Evolutionary conservation across 352 stramenopile genomes (phyloP), one percentile per base, ranked within the genome.

Genomic region (Phytophthora brassicae): DNA sequence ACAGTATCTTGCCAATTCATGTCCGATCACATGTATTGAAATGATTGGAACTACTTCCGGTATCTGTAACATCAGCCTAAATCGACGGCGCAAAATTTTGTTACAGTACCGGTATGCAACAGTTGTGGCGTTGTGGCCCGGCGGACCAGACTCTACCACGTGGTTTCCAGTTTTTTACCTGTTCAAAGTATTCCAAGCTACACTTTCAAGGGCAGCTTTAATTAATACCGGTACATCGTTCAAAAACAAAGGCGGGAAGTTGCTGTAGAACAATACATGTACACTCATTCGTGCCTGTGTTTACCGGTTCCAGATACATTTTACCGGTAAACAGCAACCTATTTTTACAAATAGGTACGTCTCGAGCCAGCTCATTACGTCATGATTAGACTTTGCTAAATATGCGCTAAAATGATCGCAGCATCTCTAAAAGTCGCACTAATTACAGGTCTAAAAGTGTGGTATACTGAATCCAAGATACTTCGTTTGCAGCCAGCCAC

Each of bases 71-170:
- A 8, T 8, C 26, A 31, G 26, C 26, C 26, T 48, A 17, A 39
- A 65, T 52, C 20, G 26, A 48, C n/a, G n/a, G n/a, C n/a, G n/a
- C n/a, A n/a, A n/a, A n/a, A n/a, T n/a, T n/a, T n/a, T n/a, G n/a
- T n/a, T n/a, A n/a, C n/a, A n/a, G n/a, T n/a, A n/a, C n/a, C n/a
- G n/a, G n/a, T n/a, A n/a, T n/a, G n/a, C n/a, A n/a, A n/a, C n/a
- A 48, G 56, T 64, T 52, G 56, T 52, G 33, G 16, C 14, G 20
- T 66, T 52, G 59, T 56, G 35, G 33, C 24, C 23, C 39, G 35
- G 51, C 33, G 53, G 59, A 66, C 43, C 59, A 66, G 59, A 66
- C 54, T 33, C 49, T 33, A 42, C 44, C 58, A 66, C 17, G 42
- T 66, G 59, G 59, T 66, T 66, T 66, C 53, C 41, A 35, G 23